Base-by-base conservation (phyloP, 2,329 filamentous ascomycete genomes). In the Pseudogymnoascus sp. region DNA sequence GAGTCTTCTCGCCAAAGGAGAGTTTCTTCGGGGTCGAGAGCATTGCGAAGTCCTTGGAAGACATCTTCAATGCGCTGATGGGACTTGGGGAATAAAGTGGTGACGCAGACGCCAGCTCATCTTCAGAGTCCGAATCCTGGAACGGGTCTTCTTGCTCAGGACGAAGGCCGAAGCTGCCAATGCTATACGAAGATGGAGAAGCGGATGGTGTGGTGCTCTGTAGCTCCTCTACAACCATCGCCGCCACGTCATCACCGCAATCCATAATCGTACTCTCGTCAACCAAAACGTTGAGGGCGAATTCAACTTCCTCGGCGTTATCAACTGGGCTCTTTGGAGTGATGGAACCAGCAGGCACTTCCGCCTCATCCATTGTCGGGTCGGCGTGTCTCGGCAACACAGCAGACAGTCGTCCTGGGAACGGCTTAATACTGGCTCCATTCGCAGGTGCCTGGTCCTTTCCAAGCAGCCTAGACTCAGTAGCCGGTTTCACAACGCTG, bases 121-220 rank as follows among this genome's bases (percentile, higher is more conserved):
- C 82, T 39, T 86, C 84, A 0, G 81, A 83, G 4, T 86, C 83
- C 0, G 80, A 81, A n/a, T 80, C 77, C 36, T 79, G 70, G 48
- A 78, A 79, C 3, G 78, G 76, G 48, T 78, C 73, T 4, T 81
- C 69, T 36, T 84, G 80, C 68, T 80, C 80, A 13, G 79, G 73
- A 7, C 81, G 78, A 4, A 85, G 77, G 13, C 73, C 74, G 66
- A 80, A 82, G 3, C 66, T 39, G 6, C 67, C 68, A 16, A 43
- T 67, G 39, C 63, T 70, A 28, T 66, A 62, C 31, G 43, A 48
- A 14, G 67, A 66, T 31, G 72, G 71, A 25, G 70, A 71, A 16
- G 28, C 45, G 16, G 67, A 65, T 36, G 71, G 70, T 16, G 69
- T 72, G 19, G 64, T 71, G 37, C 31, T 68, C 31, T 67, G 51